Evolutionary conservation across 352 stramenopile genomes (phyloP), one percentile per base, ranked within the genome.

Genomic region (Pythium periplocum): DNA sequence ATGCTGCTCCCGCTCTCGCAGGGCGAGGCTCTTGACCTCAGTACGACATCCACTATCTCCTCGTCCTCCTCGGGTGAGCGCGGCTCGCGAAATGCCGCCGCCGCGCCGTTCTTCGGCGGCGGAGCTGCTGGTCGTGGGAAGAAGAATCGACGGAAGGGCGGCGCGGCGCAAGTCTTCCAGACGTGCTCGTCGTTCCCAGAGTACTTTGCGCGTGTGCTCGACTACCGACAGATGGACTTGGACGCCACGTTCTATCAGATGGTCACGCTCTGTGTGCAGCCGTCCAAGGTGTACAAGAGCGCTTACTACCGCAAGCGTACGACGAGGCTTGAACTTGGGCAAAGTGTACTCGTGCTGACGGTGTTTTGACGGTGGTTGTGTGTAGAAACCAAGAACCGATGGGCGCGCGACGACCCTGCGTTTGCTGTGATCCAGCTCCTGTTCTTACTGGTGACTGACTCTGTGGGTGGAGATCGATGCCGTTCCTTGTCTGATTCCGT

Each of bases 341-440:
- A 26, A 26, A 11, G 36, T 2, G 1, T 5, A 44, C 12, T 4
- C 7, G 48, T 42, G 11, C 38, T 4, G 17, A 17, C n/a, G 36
- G 4, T 12, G 35, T 38, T 59, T 12, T 10, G 39, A 46, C 54
- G 17, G 12, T 30, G 35, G 12, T 31, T 11, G 32, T 40, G 41
- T 62, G 44, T 47, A 83, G 71, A 98, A 71, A 99, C 96, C 33
- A 99, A 99, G 78, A 98, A 99, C 68, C 96, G 98, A 46, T 99
- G 97, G 97, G 96, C 96, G 12, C 72, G 97, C 47, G 97, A 99
- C 63, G 93, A 98, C 64, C 93, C 93, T 5, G 96, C 96, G 4
- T 99, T 99, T 78, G 88, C 90, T 4, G 93, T 98, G 39, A 87
- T 99, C 42, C 93, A 98, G 69, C 72, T 95, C 41, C 59, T 93